Conservation (phyloP, 176 grass and related monocot genomes). For the Zea mays region DNA sequence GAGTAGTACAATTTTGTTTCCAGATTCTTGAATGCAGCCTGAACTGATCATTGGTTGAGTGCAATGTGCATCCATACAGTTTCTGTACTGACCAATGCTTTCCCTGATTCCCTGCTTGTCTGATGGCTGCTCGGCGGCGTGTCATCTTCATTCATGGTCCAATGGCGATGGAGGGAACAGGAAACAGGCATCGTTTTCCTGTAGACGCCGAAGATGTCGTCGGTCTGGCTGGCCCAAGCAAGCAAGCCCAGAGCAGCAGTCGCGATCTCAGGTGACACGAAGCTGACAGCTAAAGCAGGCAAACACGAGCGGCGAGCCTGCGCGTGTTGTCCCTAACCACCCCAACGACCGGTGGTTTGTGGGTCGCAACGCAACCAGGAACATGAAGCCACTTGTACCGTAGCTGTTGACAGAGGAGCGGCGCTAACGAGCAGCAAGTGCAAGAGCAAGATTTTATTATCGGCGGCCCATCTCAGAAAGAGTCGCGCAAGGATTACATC, state of each 20-base stretch:
- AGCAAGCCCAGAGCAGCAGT: not conserved
- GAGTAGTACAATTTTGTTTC: too few species aligned
- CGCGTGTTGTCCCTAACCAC: conserved; percentile 1
- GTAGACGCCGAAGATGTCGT: not conserved
- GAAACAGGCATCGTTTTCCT: not conserved
- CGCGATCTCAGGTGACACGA: conserved; percentile 29
- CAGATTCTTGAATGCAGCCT: too few species aligned
- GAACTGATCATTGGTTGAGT: too few species aligned
- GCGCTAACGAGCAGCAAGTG: too few species aligned
- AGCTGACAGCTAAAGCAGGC: not conserved
- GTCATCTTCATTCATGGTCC: not conserved
- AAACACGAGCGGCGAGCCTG: not conserved
- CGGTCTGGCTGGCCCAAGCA: not conserved
- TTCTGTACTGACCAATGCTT: too few species aligned
- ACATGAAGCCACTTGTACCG: not conserved
- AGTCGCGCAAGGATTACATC: too few species aligned
- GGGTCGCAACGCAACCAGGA: not conserved
- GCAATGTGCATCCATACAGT: too few species aligned
- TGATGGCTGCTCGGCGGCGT: too few species aligned
- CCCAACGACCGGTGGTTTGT: conserved; percentile 2
- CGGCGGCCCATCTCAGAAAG: too few species aligned
- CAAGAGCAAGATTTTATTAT: too few species aligned
- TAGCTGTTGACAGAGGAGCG: too few species aligned
- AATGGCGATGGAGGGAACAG: not conserved
- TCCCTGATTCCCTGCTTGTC: too few species aligned